Base-by-base conservation (phyloP, 169 alveolate species). In the Plasmodium gonderi region DNA sequence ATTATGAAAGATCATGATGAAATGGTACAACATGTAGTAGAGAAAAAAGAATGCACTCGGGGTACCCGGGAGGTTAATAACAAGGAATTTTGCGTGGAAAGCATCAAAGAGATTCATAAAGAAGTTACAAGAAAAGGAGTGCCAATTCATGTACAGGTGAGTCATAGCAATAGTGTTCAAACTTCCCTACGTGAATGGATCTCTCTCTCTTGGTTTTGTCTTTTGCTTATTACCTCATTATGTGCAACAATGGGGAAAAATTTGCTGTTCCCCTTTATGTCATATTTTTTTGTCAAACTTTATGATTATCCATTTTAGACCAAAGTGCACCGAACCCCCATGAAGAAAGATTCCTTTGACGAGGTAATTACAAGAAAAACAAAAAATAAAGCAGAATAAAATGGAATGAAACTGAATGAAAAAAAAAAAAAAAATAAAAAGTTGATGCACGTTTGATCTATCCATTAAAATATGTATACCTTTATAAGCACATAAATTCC, bases 1-100 rank as follows among this genome's bases (percentile, higher is more conserved):
- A 51, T 75, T 74, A 67, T 87, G 79, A 75, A 44, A 26, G 93
- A 87, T 11, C 93, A 87, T 12, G 79, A 74, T 3, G 36, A n/a
- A 11, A 7, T 60, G 33, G 14, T 17, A 47, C 47, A 87, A 38
- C 26, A 26, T 20, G 77, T 49, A 44, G 65, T 45, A 12, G 51
- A 74, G 17, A 36, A 33, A 31, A 68, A 47, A 29, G 76, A 69
- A 47, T 17, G 38, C 44, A 31, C 20, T 12, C 11, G 51, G 20
- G 11, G 38, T 12, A 31, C 42, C 33, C 65, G 67, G 14, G 89
- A 60, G 12, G 29, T 6, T 14, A 75, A 26, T 9, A 78, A 76
- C 11, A 74, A 29, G 79, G 68, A 40, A 20, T 17, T 12, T 1
- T 20, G 49, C 33, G 42, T 23, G 6, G 65, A 45, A 6, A 0